Evolutionary conservation across 495 filamentous ascomycete genomes (phyloP), one percentile per base, ranked within the genome.

Genomic region (Rhypophila decipiens): DNA sequence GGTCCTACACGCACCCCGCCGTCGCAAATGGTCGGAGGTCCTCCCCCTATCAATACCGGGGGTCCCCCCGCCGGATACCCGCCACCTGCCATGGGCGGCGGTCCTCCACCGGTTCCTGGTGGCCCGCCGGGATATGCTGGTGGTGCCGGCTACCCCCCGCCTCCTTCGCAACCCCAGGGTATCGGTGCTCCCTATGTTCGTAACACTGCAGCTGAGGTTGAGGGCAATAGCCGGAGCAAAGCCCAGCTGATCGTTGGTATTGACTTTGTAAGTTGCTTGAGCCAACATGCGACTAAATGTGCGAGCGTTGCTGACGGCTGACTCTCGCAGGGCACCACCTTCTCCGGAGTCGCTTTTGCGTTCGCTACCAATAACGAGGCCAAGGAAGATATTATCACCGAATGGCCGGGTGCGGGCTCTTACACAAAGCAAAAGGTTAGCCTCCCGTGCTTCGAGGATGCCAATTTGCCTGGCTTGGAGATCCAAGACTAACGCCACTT

Each of bases 231-330:
- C 57, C 77, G 87, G 58, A 86, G 79, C 61, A 88, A 87, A 65
- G 82, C 85, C 18, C 84, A 87, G 71, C 70, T 88, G 50, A 88
- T 88, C 59, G 84, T 88, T 45, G 84, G 84, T 45, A 88, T 88
- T 59, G 84, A 88, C 59, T 88, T 88, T 72, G 85, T 88, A 69
- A 61, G 85, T 73, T 19, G 13, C 21, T 24, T 20, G 1, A 39
- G 31, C 36, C 15, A 39, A 39, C 36, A 39, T 9, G 15, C 15
- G 13, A 17, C 22, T 5, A 39, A 19, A 13, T 17, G 17, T 20
- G 12, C 44, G 36, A 27, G 31, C 27, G 23, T 15, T 10, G 11
- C 7, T 17, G n/a, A 13, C 29, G 21, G 48, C 66, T 71, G 52
- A 68, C 52, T 24, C 2, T 47, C 24, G 18, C 52, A 87, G 83